A percentile compares a stretch with the other conserved stretches of the same genome.
These are phyloP conservation scores for Plantago elongata DNA, from an alignment of 257 asterid genomes.

Conservation along the genomic window DNA sequence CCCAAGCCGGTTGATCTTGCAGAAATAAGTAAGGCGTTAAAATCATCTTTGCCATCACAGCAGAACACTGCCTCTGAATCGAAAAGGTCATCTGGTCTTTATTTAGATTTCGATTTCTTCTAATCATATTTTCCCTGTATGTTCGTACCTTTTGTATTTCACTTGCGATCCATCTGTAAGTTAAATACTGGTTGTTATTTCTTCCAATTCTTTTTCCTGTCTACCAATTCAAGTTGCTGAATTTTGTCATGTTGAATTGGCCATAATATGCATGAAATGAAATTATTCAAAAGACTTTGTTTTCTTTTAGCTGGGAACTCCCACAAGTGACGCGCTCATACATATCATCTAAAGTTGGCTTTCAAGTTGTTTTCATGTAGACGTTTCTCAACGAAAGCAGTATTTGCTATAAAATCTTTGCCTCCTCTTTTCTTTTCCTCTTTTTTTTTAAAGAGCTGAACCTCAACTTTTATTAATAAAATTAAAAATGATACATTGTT, in stretches of 20 bases:
- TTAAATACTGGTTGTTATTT: conserved; percentile 22
- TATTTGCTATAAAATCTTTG: too few species aligned
- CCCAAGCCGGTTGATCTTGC: conserved; percentile 67
- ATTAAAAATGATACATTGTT: too few species aligned
- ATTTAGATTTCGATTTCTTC: conserved; percentile 84
- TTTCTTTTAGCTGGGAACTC: not conserved
- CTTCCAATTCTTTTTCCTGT: not conserved
- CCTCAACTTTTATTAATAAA: too few species aligned
- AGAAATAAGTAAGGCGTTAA: conserved; percentile 33
- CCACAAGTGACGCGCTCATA: too few species aligned
- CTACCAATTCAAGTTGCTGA: not conserved
- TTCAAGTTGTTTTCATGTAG: too few species aligned
- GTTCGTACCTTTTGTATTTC: conserved; percentile 10
- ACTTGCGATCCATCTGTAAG: conserved; percentile 24
- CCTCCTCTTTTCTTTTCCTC: too few species aligned
- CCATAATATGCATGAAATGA: conserved; percentile 10
- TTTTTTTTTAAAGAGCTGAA: too few species aligned
- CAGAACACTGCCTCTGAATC: conserved; percentile 51
- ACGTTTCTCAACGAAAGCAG: too few species aligned
- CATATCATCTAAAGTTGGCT: too few species aligned
- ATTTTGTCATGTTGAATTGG: not conserved
- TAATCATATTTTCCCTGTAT: conserved; percentile 23
- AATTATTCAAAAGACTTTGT: conserved; percentile 1
- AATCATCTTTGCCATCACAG: conserved; percentile 37
- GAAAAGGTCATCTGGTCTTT: conserved; percentile 68